A percentile compares a stretch with the other conserved stretches of the same genome.
phyloP scores from a whole-genome alignment of 176 grass and related monocot species.

The Rhynchospora breviuscula region DNA sequence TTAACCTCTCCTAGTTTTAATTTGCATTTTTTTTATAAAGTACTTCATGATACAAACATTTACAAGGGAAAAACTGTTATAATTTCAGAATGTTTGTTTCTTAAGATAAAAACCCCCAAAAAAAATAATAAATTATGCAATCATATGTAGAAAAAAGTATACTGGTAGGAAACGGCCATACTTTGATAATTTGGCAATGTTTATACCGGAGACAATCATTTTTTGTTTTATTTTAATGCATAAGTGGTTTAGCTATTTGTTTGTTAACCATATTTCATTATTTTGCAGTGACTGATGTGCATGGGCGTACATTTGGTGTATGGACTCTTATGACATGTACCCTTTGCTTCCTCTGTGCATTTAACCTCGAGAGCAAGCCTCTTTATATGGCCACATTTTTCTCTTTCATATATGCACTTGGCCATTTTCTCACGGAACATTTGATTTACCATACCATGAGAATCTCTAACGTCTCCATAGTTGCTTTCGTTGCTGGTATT shows the following conservation, averaged over 20 bases:
- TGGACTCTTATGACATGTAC: conserved; percentile 90
- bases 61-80: too few species aligned
- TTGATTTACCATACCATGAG: conserved; percentile 81
- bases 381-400: conserved; percentile 69
- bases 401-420: conserved; percentile 72
- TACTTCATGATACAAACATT: too few species aligned
- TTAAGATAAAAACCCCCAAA: too few species aligned
- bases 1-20: neutral
- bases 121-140: neutral
- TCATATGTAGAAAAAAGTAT: neutral
- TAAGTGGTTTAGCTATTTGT: neutral
- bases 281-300: conserved; percentile 73
- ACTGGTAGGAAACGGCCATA: neutral
- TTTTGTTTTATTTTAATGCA: neutral
- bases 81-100: too few species aligned
- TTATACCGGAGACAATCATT: neutral
- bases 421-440: conserved; percentile 82
- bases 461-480: conserved; percentile 62
- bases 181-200: neutral
- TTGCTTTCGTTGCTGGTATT: conserved; percentile 88
- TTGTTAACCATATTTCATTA: neutral
- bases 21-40: neutral
- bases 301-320: conserved; percentile 82
- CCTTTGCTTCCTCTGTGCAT: conserved; percentile 77
- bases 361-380: conserved; percentile 75